Conservation (phyloP, 306 rosid species). For the Fagus crenata region DNA sequence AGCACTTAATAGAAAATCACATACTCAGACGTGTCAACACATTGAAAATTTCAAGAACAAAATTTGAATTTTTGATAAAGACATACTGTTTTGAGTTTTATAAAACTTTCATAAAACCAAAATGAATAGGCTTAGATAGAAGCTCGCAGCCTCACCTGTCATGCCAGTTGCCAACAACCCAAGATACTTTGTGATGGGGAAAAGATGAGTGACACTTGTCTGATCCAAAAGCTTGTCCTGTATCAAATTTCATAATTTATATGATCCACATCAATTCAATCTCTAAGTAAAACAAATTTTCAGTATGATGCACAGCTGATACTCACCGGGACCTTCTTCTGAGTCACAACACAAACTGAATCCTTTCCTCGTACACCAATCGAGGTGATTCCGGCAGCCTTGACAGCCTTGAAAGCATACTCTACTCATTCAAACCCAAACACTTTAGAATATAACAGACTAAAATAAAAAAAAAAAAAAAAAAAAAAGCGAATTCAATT, state of each 20-base stretch:
- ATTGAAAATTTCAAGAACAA: background rate
- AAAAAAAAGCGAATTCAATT: background rate
- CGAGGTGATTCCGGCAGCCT: conserved; percentile 89
- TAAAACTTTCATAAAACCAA: conserved; percentile 6
- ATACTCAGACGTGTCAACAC: background rate
- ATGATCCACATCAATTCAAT: conserved; percentile 13
- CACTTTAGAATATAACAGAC: conserved; percentile 19
- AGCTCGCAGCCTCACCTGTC: conserved; percentile 51
- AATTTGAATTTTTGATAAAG: background rate
- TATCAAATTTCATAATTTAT: conserved; percentile 26
- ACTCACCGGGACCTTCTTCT: conserved; percentile 98
- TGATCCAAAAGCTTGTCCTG: conserved; percentile 99
- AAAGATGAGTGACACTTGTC: conserved; percentile 90
- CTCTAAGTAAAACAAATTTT: background rate
- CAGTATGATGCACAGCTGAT: conserved; percentile 2
- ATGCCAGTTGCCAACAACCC: conserved; percentile 98
- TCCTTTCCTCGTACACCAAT: conserved; percentile 94
- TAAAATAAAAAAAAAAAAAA: background rate
- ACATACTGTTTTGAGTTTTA: background rate
- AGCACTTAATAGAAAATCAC: background rate
- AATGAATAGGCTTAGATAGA: conserved; percentile 6
- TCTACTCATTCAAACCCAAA: conserved; percentile 50
- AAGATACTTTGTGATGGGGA: conserved; percentile 85
- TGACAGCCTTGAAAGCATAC: conserved; percentile 98
- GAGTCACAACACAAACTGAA: conserved; percentile 95